Base-by-base conservation (phyloP, 306 rosid species). In the Cicer judaicum region DNA sequence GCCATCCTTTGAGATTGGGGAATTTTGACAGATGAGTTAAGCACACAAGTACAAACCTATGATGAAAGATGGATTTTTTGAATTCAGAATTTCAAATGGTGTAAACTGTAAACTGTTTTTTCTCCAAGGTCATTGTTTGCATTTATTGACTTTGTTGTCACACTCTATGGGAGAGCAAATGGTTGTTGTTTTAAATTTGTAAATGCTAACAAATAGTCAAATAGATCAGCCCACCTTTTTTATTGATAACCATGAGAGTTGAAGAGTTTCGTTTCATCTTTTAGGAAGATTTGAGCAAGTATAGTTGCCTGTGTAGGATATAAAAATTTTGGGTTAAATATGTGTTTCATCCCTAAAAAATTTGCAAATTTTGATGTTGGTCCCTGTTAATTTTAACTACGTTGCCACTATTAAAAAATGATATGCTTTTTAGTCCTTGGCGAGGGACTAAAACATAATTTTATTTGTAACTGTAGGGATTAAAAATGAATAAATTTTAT, bases 161-260 rank as follows among this genome's bases (percentile, higher is more conserved):
- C 14, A n/a, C 71, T 49, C 11, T 10, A 14, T 2, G 10, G 10
- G 7, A 42, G 50, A 29, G 59, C 2, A 62, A 44, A 56, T 79
- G 15, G 19, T 55, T 54, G 42, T 43, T 53, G 18, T 34, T 54
- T 60, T 43, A 79, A 64, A 55, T 13, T 44, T 46, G 14, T 55
- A 44, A 46, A 39, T 54, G 24, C 44, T 72, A n/a, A 19, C 38
- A 12, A 42, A 16, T 19, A 44, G 15, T 7, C 38, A 12, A 42
- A 16, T 38, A 44, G 15, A 10, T 53, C 12, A 15, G 5, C 5
- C n/a, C 10, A 15, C 40, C 69, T 40, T 14, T 61, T 14, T 48
- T 60, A 38, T 59, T 59, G 2, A 70, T 78, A 36, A 24, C 62
- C 62, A 70, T 41, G 59, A 68, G 34, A 55, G 14, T 69, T 38